Conservation (phyloP, 495 filamentous ascomycete genomes). For the Echria macrotheca region DNA sequence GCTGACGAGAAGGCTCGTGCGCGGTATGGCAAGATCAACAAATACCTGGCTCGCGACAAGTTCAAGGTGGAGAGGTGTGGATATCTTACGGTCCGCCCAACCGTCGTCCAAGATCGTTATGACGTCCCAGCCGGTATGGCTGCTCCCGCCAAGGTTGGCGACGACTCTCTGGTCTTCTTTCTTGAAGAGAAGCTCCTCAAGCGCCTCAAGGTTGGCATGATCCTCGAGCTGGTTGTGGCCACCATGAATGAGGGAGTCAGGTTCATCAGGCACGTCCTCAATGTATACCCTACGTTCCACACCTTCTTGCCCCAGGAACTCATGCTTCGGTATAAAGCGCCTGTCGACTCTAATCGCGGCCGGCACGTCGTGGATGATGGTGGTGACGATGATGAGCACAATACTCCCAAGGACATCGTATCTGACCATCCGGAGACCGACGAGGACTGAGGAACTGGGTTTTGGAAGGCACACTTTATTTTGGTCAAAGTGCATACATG, state of each 20-base stretch:
- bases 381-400: slow-evolving; percentile 18
- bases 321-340: slow-evolving; percentile 60
- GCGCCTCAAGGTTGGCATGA: slow-evolving; percentile 67
- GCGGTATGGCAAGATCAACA: slow-evolving; percentile 16
- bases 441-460: too few relatives aligned
- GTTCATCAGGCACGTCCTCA: slow-evolving; percentile 55
- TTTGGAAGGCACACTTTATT: too few relatives aligned
- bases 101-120: slow-evolving; percentile 33
- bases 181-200: slow-evolving; percentile 48
- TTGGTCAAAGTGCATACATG: too few relatives aligned
- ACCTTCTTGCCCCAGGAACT: slow-evolving; percentile 65
- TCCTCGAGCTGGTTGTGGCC: slow-evolving; percentile 60
- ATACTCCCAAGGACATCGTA: too few relatives aligned
- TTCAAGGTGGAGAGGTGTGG: slow-evolving; percentile 34
- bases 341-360: slow-evolving; percentile 33
- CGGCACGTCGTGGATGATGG: slow-evolving; percentile 29
- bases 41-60: slow-evolving; percentile 20
- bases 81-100: slow-evolving; percentile 30
- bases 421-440: too few relatives aligned
- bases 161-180: slow-evolving; percentile 16
- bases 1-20: slow-evolving; percentile 18
- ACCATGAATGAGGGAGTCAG: slow-evolving; percentile 55
- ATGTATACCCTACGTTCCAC: slow-evolving; percentile 53
- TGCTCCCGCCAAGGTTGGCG: not conserved
- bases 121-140: slow-evolving; percentile 21